These are phyloP conservation scores for Primulina tabacum DNA, from an alignment of 257 asterid genomes.

Conservation along the genomic window DNA sequence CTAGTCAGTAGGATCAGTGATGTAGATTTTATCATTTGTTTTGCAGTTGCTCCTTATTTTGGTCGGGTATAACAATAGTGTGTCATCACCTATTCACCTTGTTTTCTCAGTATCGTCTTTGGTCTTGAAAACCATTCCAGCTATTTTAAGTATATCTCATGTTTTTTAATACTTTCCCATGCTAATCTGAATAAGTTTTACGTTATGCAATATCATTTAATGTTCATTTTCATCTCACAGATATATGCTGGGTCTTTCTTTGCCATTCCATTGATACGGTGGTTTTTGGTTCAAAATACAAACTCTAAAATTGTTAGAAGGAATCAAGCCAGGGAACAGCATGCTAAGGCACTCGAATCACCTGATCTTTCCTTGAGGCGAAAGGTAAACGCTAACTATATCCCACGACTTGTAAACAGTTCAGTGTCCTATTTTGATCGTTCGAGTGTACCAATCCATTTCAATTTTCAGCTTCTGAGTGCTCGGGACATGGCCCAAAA, in stretches of 20 bases:
- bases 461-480: slow-evolving; percentile 60
- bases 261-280: slow-evolving; percentile 78
- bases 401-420: not conserved
- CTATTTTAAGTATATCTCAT: not conserved
- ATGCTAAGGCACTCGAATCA: slow-evolving; percentile 65
- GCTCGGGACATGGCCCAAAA: slow-evolving; percentile 95
- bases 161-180: not conserved
- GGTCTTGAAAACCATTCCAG: not conserved
- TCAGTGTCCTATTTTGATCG: not conserved
- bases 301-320: slow-evolving; percentile 65
- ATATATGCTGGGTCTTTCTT: slow-evolving; percentile 95
- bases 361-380: slow-evolving; percentile 73
- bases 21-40: not conserved
- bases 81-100: not conserved
- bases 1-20: not conserved
- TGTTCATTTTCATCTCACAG: slow-evolving; percentile 45
- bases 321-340: slow-evolving; percentile 63
- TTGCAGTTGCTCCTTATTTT: not conserved
- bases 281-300: slow-evolving; percentile 62
- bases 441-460: not conserved
- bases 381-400: slow-evolving; percentile 52
- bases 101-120: not conserved
- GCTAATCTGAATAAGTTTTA: slow-evolving; percentile 8
- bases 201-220: slow-evolving; percentile 7
- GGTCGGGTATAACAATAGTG: not conserved